Evolutionary conservation across 257 asterid genomes (phyloP).

Genomic region (Gentiana macrophylla): DNA sequence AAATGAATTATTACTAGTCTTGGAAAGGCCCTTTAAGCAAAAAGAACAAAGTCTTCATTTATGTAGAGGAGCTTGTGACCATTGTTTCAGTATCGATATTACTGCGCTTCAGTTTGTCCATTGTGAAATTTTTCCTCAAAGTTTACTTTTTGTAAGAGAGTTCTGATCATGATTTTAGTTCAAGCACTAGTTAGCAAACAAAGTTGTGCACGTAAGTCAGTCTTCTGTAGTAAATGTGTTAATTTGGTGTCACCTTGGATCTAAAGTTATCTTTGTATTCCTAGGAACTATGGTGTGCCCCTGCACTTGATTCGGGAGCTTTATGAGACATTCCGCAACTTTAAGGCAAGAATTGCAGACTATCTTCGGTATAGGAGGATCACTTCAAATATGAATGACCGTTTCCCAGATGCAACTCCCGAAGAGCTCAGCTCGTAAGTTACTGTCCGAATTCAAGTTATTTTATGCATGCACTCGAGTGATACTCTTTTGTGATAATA

Average conservation of each 20-base stretch:
- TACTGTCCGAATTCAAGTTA: conserved; percentile 2
- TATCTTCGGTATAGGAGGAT: conserved; percentile 86
- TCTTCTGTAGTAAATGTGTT: background rate
- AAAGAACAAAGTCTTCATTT: too few relatives aligned
- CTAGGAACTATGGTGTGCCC: conserved; percentile 90
- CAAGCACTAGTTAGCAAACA: background rate
- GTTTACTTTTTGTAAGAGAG: too few relatives aligned
- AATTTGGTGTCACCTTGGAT: background rate
- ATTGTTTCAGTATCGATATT: too few relatives aligned
- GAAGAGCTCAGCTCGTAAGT: conserved; percentile 77
- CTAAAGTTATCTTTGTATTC: conserved; percentile 9
- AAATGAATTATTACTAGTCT: too few relatives aligned
- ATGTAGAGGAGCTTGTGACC: too few relatives aligned
- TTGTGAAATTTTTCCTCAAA: too few relatives aligned
- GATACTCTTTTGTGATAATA: conserved; percentile 5
- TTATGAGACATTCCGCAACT: conserved; percentile 93
- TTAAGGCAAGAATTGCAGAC: conserved; percentile 80
- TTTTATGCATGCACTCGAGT: conserved; percentile 8
- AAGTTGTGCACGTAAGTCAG: too few relatives aligned
- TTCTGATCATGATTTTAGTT: too few relatives aligned
- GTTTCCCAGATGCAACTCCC: conserved; percentile 94
- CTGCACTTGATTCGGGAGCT: conserved; percentile 95
- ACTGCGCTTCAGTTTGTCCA: too few relatives aligned
- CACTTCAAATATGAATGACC: conserved; percentile 90
- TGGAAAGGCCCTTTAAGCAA: too few relatives aligned